Evolutionary conservation across 140 eudicot genomes (phyloP).

Genomic region (Flaveria floridana): DNA sequence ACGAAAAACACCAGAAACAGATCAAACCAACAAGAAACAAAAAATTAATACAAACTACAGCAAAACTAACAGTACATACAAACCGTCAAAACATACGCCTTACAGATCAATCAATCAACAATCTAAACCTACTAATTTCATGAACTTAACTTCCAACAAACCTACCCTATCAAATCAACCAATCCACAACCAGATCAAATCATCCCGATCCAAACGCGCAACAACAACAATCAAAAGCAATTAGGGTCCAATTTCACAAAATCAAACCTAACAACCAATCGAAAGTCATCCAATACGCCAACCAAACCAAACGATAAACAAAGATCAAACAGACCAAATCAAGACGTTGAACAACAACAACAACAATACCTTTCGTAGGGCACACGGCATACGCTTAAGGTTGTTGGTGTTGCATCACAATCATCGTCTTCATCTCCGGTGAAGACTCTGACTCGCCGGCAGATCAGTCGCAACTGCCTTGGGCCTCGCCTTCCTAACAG

Average conservation of each 20-base stretch:
- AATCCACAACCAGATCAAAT: constrained; percentile 10
- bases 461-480: too few species aligned
- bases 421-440: too few species aligned
- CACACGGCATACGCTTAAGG: constrained; percentile 68
- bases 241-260: background rate
- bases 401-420: too few species aligned
- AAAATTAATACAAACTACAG: background rate
- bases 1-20: background rate
- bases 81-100: background rate
- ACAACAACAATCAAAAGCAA: background rate
- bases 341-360: background rate
- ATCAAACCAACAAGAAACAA: constrained; percentile 17
- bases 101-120: background rate
- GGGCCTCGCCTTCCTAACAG: too few species aligned
- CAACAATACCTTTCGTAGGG: constrained; percentile 47
- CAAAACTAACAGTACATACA: background rate
- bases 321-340: background rate
- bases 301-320: constrained; percentile 11
- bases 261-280: constrained; percentile 12
- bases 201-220: constrained; percentile 18
- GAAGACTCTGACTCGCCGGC: too few species aligned
- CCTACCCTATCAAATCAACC: background rate
- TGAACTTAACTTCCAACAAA: background rate
- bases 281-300: background rate
- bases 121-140: background rate